Percentiles rank a stretch among this genome's conserved stretches.
Evolutionary conservation across 176 grass and related monocot genomes (phyloP).

Genomic region (Triticum urartu): DNA sequence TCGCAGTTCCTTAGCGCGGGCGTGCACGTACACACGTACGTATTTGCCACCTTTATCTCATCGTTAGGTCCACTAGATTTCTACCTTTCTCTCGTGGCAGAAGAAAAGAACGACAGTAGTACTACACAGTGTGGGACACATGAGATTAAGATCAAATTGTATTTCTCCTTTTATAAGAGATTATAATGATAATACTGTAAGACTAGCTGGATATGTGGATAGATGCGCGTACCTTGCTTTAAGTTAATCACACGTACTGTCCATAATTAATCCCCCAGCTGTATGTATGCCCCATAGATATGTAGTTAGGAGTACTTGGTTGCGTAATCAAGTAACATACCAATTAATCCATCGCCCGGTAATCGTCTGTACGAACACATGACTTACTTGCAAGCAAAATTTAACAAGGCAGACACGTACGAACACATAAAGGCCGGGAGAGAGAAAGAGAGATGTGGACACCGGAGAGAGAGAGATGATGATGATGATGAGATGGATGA

Average conservation of each 20-base stretch:
- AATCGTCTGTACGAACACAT: background rate
- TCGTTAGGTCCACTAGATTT: too few species aligned
- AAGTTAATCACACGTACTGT: background rate
- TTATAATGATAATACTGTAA: too few species aligned
- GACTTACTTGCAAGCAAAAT: conserved; percentile 29
- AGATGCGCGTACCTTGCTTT: background rate
- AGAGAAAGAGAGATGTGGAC: too few species aligned
- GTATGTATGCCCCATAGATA: too few species aligned
- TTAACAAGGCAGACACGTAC: background rate
- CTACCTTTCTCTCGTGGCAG: too few species aligned
- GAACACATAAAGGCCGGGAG: background rate
- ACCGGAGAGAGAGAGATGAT: too few species aligned
- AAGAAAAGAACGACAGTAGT: too few species aligned
- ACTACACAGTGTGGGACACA: too few species aligned
- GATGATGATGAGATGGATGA: background rate
- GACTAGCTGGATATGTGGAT: background rate
- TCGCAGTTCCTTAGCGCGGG: conserved; percentile 13
- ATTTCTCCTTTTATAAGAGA: background rate
- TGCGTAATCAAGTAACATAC: background rate
- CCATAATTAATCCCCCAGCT: background rate
- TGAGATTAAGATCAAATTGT: background rate
- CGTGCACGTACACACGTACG: background rate
- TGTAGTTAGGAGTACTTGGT: background rate
- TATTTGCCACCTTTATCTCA: background rate
- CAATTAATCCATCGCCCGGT: background rate